Evolutionary conservation across 1,139 yeast species (phyloP).

Genomic region (Saccharomyces hybrid): DNA sequence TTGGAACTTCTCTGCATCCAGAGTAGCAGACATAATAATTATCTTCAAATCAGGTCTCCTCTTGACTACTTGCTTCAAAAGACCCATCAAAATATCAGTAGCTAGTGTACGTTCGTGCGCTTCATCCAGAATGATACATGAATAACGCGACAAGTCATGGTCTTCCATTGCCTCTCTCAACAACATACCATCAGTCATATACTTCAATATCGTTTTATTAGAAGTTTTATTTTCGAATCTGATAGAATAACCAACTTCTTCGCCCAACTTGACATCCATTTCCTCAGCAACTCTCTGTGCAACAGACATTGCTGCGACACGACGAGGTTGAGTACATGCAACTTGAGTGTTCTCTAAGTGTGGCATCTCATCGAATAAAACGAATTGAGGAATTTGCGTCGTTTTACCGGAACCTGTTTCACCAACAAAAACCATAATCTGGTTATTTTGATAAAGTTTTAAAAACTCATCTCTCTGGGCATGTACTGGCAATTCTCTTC

Average conservation of each 20-base stretch:
- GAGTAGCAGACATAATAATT: slow-evolving; percentile 94
- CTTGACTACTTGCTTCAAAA: slow-evolving; percentile 69
- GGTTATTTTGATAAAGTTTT: slow-evolving; percentile 73
- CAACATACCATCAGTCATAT: slow-evolving; percentile 99
- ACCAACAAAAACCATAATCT: slow-evolving; percentile 96
- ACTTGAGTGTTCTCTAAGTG: slow-evolving; percentile 71
- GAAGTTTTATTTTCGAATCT: slow-evolving; percentile 89
- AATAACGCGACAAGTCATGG: slow-evolving; percentile 69
- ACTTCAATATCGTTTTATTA: slow-evolving; percentile 73
- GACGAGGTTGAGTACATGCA: slow-evolving; percentile 95
- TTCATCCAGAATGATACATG: slow-evolving; percentile 91
- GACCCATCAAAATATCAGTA: slow-evolving; percentile 94
- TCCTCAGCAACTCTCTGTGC: slow-evolving; percentile 96
- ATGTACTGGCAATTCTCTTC: slow-evolving; percentile 91
- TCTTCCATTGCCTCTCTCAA: slow-evolving; percentile 97
- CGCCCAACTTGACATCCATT: slow-evolving; percentile 85
- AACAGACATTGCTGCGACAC: slow-evolving; percentile 97
- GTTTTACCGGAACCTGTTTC: slow-evolving; percentile 99
- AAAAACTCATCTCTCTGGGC: slow-evolving; percentile 87
- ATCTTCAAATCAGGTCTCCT: slow-evolving; percentile 85
- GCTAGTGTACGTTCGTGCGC: slow-evolving; percentile 98
- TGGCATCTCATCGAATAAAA: slow-evolving; percentile 85
- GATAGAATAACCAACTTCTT: slow-evolving; percentile 87
- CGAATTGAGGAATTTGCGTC: slow-evolving; percentile 95
- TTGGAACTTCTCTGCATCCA: slow-evolving; percentile 96